A percentile compares a stretch with the other conserved stretches of the same genome.
These are phyloP conservation scores for Paralagenidium karlingii DNA, from an alignment of 352 stramenopile species.

Conservation along the genomic window DNA sequence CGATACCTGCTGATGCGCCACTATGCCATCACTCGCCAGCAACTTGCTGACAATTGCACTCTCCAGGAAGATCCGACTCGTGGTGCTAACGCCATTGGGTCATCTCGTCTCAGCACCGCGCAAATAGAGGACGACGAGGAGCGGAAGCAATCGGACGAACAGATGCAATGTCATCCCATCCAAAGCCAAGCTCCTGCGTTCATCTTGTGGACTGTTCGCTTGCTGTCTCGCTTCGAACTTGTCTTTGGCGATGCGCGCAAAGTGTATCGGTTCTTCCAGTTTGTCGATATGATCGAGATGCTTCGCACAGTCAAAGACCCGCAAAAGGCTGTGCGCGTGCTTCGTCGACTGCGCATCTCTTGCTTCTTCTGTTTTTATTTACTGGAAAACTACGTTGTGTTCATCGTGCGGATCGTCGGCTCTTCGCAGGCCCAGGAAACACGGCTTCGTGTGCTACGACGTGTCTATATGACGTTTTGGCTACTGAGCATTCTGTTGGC, in stretches of 20 bases:
- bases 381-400: conserved; percentile 46
- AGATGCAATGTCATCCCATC: background rate
- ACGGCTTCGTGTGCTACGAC: conserved; percentile 17
- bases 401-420: conserved; percentile 23
- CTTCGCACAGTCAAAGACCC: conserved; percentile 27
- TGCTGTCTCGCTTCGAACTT: conserved; percentile 20
- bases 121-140: background rate
- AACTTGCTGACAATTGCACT: background rate
- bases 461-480: conserved; percentile 37
- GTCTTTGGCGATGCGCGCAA: conserved; percentile 41
- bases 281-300: conserved; percentile 46
- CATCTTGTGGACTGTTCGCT: conserved; percentile 8
- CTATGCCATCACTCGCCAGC: background rate
- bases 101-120: no score
- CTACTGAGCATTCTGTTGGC: conserved; percentile 40
- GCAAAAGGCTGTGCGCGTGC: conserved; percentile 8
- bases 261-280: conserved; percentile 50
- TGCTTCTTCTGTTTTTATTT: conserved; percentile 57
- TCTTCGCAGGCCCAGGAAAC: conserved; percentile 15
- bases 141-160: background rate
- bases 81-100: conserved; percentile 1
- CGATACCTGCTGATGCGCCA: conserved; percentile 21
- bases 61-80: conserved; percentile 5
- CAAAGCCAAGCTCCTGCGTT: no score
- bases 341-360: conserved; percentile 30